Evolutionary conservation across 169 alveolate species (phyloP).

Genomic region (Ichthyophthirius multifiliis): DNA sequence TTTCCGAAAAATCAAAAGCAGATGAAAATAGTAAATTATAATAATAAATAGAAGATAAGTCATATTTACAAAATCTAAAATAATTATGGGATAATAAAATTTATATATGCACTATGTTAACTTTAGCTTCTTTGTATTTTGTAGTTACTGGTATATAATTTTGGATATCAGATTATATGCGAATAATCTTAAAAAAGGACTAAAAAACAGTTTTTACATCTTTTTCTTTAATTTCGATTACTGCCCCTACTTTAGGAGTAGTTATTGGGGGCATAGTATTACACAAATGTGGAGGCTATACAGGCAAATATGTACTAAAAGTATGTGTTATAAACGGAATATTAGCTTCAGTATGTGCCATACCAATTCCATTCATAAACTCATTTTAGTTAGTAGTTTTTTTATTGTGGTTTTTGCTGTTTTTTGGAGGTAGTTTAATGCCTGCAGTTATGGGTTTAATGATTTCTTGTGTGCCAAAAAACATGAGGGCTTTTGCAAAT

Average conservation of each 20-base stretch:
- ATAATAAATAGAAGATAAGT: background rate
- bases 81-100: background rate
- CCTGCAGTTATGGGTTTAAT: slow-evolving; percentile 21
- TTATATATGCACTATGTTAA: slow-evolving; percentile 43
- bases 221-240: slow-evolving; percentile 45
- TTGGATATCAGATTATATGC: slow-evolving; percentile 77
- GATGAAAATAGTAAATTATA: background rate
- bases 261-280: slow-evolving; percentile 36
- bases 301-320: slow-evolving; percentile 8
- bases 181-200: slow-evolving; percentile 35
- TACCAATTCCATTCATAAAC: slow-evolving; percentile 33
- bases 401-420: slow-evolving; percentile 42
- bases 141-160: slow-evolving; percentile 72
- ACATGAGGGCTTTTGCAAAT: background rate
- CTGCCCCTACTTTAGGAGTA: slow-evolving; percentile 72
- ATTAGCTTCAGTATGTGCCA: slow-evolving; percentile 25
- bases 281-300: background rate
- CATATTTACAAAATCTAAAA: background rate
- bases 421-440: slow-evolving; percentile 39
- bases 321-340: slow-evolving; percentile 22
- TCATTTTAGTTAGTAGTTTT: background rate
- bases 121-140: slow-evolving; percentile 58
- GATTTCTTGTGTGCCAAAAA: background rate
- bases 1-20: background rate
- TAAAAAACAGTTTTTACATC: slow-evolving; percentile 36